A percentile compares a stretch with the other conserved stretches of the same genome.
Evolutionary conservation across 2,329 filamentous ascomycete species (phyloP).

Genomic region (Gaeumannomyces sp.): DNA sequence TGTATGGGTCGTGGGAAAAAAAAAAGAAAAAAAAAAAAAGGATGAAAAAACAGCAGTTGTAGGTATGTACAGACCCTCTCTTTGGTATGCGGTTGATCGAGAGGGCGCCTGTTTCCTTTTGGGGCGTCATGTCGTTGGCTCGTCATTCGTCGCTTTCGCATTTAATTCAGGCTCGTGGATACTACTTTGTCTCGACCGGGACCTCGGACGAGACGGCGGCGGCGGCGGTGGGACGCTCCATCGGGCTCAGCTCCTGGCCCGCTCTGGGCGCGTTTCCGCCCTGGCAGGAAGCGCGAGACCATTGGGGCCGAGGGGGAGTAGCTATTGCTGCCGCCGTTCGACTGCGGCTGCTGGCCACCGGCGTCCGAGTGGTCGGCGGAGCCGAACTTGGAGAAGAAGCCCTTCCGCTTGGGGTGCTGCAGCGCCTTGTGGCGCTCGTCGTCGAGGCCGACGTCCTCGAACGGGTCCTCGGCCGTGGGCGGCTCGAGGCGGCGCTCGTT

Average conservation of each 20-base stretch:
- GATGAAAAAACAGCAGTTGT: background rate
- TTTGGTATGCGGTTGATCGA: background rate
- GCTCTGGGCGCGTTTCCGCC: constrained; percentile 65
- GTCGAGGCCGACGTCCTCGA: constrained; percentile 84
- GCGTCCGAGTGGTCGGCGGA: constrained; percentile 34
- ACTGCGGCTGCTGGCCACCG: constrained; percentile 19
- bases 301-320: constrained; percentile 25
- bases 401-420: constrained; percentile 59
- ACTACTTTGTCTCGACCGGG: background rate
- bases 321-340: constrained; percentile 22
- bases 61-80: constrained; percentile 1
- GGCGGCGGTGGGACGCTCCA: constrained; percentile 28
- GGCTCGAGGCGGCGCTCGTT: constrained; percentile 41
- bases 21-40: background rate
- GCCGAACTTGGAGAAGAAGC: constrained; percentile 76
- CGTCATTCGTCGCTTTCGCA: background rate
- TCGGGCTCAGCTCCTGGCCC: constrained; percentile 61
- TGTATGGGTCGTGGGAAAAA: background rate
- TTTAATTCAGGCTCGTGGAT: background rate
- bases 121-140: background rate
- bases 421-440: constrained; percentile 55
- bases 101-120: background rate
- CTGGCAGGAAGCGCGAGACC: constrained; percentile 58
- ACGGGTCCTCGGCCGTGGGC: constrained; percentile 68
- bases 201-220: constrained; percentile 22